Conservation (phyloP, 208 protist species). For the Leishmania amazonensis region DNA sequence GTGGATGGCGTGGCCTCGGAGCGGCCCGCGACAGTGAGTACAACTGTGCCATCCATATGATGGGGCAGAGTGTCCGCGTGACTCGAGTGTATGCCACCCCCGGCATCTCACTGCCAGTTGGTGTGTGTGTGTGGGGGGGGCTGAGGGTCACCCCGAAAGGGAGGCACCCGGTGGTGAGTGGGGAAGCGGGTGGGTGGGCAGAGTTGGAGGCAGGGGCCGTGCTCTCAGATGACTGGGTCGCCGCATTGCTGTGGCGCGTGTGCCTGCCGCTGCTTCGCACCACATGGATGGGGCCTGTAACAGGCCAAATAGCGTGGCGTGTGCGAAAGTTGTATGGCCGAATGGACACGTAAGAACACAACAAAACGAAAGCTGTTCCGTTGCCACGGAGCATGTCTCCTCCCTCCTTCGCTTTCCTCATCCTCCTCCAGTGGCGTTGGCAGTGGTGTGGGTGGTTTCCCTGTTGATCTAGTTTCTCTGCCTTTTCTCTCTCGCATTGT, state of each 20-base stretch:
- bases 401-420: background rate
- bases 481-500: background rate
- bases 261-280: background rate
- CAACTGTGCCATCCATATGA: background rate
- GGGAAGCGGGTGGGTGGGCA: background rate
- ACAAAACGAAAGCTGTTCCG: background rate
- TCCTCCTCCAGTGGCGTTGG: background rate
- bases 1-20: background rate
- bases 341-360: background rate
- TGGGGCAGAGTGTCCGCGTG: background rate
- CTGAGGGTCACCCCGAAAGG: background rate
- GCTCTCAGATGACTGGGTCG: background rate
- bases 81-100: background rate
- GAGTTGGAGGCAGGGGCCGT: background rate
- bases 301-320: background rate
- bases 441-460: background rate
- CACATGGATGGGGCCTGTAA: background rate
- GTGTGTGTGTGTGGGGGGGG: background rate
- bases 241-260: background rate
- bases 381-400: background rate
- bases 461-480: background rate
- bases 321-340: background rate
- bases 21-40: background rate
- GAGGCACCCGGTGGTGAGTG: background rate
- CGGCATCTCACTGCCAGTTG: background rate